Base-by-base conservation (phyloP, 1,139 yeast species). In the Suhomyces maxii region DNA sequence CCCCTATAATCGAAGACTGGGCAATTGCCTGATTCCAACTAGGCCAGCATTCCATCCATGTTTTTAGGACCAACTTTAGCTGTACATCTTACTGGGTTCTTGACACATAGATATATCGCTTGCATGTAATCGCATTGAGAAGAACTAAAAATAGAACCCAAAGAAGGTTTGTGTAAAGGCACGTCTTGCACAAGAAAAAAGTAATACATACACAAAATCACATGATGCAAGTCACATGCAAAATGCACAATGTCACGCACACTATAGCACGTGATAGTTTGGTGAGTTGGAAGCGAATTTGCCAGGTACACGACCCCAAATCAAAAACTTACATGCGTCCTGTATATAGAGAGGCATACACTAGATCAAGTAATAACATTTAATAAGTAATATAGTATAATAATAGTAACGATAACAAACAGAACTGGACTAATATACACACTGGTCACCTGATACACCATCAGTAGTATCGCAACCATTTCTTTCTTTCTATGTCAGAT, bases 351-450 rank as follows among this genome's bases (percentile, higher is more conserved):
- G n/a, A n/a, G n/a, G n/a, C n/a, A n/a, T n/a, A 18, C 23, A 3
- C 23, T 18, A 18, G 23, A 18, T 28, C 31, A 28, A 28, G n/a
- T 28, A 28, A 28, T 28, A 28, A 28, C 31, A 28, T 28, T 28
- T 36, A 36, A 36, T 36, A 36, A 36, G 18, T 35, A 35, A 35
- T 35, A 35, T 37, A 37, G 30, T 37, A 31, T 43, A 43, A 39
- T 44, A 44, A 44, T 37, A 34, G 40, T 37, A 35, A 43, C 32
- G 30, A 34, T 34, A 31, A 34, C 26, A 37, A 36, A 34, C 37
- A 28, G 43, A 37, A 36, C 26, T 31, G 34, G 18, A 36, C 38
- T 34, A 36, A 37, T 36, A 36, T 39, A 32, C 38, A 31, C 37
- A 30, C 11, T 12, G 31, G 30, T 28, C 31, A 28, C n/a, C 31